Base-by-base conservation (phyloP, 305 asterid genomes). In the Fraxinus ornus region DNA sequence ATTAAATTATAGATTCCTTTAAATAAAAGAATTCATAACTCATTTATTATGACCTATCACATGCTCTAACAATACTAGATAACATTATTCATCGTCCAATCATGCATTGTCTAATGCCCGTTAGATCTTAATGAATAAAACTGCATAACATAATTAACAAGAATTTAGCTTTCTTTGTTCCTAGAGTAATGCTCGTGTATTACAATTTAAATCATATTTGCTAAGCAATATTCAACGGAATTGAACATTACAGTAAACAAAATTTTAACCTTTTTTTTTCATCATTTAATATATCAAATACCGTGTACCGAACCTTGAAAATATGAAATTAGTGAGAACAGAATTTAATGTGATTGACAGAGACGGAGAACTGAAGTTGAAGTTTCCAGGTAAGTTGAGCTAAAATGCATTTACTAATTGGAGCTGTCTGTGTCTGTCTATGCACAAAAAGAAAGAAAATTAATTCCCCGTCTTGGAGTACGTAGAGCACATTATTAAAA, bases 311-410 rank as follows among this genome's bases (percentile, higher is more conserved):
- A 49, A 49, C 21, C 21, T 49, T 15, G 60, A 49, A 52, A n/a
- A 2, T 12, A 26, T 66, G 5, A 26, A 24, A 66, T 22, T 12
- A 66, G n/a, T 9, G 35, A 66, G 36, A 26, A 26, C 10, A 9
- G 74, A 26, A 68, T 24, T 66, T 24, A 66, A 28, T 30, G 75
- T 30, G 74, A n/a, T 66, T 1, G 2, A 68, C 8, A 28, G 36
- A 24, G 37, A 10, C 3, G 0, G 37, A 13, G 22, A 70, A 30
- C 22, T 10, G 22, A 70, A 30, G 22, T 12, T 28, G 75, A 70
- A 64, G 72, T 86, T 83, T 83, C 83, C 75, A 82, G 73, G 88
- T 78, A 83, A 84, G 76, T 41, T 76, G 24, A 17, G 64, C 24
- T 17, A 85, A 82, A 80, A 21, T 22, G 30, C 72, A 64, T 64